Evolutionary conservation across 2,329 filamentous ascomycete species (phyloP).

Genomic region (Stromatinia cepivora): DNA sequence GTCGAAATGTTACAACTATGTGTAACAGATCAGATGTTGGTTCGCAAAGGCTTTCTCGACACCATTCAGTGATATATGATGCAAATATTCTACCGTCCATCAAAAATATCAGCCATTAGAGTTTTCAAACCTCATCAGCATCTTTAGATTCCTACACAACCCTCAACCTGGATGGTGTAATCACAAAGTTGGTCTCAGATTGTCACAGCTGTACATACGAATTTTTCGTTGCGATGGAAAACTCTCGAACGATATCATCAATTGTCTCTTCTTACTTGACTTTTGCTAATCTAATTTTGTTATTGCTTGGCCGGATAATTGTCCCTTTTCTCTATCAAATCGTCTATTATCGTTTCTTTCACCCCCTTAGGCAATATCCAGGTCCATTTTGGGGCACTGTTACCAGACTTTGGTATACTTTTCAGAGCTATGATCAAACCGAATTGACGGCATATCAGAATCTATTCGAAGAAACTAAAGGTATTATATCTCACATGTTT

Average conservation of each 20-base stretch:
- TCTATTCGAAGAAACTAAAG: constrained; percentile 7
- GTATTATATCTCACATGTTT: neutral
- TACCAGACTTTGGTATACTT: constrained; percentile 41
- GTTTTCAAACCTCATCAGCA: neutral
- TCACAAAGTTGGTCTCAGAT: neutral
- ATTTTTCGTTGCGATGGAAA: neutral
- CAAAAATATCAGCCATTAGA: neutral
- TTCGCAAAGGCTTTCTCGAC: neutral
- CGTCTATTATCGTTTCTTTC: constrained; percentile 36
- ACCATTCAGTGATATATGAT: neutral
- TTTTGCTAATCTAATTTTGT: neutral
- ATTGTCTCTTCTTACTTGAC: neutral
- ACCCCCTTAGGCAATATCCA: constrained; percentile 40
- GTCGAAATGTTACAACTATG: neutral
- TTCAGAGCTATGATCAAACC: constrained; percentile 29
- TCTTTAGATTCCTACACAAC: neutral
- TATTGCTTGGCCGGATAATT: neutral
- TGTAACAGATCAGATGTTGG: neutral
- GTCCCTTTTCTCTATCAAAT: constrained; percentile 14
- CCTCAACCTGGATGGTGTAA: neutral
- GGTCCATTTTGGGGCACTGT: constrained; percentile 41
- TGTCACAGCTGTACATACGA: neutral
- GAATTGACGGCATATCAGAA: constrained; percentile 2
- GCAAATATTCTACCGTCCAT: neutral
- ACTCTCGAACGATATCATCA: neutral